phyloP scores from a whole-genome alignment of 2,329 filamentous ascomycete genomes.

The Albifimbria verrucaria region DNA sequence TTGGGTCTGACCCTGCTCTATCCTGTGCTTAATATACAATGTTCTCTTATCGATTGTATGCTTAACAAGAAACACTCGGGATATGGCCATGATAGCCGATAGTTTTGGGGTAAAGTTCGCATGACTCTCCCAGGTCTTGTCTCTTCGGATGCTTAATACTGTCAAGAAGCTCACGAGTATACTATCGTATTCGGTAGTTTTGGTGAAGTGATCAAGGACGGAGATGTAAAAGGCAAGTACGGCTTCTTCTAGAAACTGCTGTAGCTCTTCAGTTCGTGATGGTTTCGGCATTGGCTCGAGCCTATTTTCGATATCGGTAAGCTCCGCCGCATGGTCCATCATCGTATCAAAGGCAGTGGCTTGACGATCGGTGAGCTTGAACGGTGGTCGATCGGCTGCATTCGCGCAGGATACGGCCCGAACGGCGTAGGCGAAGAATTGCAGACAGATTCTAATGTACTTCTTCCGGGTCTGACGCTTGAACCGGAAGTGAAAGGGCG shows the following conservation, averaged over 20 bases:
- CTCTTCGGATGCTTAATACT: neutral
- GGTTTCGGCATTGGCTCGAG: neutral
- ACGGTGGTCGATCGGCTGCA: no score
- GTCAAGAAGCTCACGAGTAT: conserved; percentile 4
- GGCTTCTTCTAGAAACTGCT: neutral
- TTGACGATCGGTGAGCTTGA: neutral
- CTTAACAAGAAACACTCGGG: conserved; percentile 1
- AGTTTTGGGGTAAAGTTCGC: conserved; percentile 3
- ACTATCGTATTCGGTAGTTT: conserved; percentile 2
- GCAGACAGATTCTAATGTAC: no score
- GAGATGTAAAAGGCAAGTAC: neutral
- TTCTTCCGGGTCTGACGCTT: no score
- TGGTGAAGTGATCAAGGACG: conserved; percentile 3
- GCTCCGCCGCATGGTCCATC: neutral
- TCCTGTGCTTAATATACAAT: neutral
- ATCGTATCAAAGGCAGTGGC: neutral
- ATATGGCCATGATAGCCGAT: conserved; percentile 2
- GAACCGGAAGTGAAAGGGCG: no score
- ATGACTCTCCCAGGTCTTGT: neutral
- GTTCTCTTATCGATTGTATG: conserved; percentile 1
- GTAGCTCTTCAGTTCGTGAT: neutral
- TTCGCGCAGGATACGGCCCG: no score
- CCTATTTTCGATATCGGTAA: neutral
- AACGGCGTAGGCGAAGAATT: no score
- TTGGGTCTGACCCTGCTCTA: neutral